Conservation (phyloP, 352 stramenopile genomes). For the Phytopythium montanum region DNA sequence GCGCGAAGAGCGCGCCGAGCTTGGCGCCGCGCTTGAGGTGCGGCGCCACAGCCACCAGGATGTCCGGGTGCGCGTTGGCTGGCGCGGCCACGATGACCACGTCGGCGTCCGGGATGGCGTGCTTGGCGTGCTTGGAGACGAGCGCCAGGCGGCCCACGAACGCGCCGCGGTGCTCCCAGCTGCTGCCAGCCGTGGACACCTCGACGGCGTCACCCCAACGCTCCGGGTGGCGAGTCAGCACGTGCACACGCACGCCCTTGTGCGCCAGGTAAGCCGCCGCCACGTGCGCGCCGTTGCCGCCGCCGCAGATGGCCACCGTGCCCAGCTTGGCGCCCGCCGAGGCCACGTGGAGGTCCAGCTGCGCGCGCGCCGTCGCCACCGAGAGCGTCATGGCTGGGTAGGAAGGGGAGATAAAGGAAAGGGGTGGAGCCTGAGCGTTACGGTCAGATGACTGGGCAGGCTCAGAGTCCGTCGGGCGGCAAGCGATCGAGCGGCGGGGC, state of each 20-base stretch:
- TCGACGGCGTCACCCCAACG: slow-evolving; percentile 77
- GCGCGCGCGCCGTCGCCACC: slow-evolving; percentile 60
- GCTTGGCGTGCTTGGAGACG: slow-evolving; percentile 79
- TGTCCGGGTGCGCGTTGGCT: slow-evolving; percentile 83
- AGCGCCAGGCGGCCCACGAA: slow-evolving; percentile 68
- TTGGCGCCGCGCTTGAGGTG: slow-evolving; percentile 85
- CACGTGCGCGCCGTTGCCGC: slow-evolving; percentile 90
- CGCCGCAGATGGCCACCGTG: slow-evolving; percentile 89
- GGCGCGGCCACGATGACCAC: slow-evolving; percentile 90
- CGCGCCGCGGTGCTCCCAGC: slow-evolving; percentile 77
- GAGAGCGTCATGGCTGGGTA: slow-evolving; percentile 61
- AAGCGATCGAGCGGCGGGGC: too few species aligned
- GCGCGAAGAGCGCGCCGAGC: slow-evolving; percentile 87
- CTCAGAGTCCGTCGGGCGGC: too few species aligned
- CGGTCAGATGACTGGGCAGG: too few species aligned
- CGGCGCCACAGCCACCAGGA: slow-evolving; percentile 70
- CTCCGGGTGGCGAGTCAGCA: slow-evolving; percentile 80
- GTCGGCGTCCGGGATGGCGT: slow-evolving; percentile 85
- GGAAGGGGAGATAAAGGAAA: slow-evolving; percentile 8
- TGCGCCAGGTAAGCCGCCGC: slow-evolving; percentile 85
- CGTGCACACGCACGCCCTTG: slow-evolving; percentile 79
- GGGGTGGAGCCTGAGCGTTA: neutral
- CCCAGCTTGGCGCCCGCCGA: slow-evolving; percentile 27
- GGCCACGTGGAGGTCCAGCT: slow-evolving; percentile 55
- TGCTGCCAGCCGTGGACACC: slow-evolving; percentile 80